phyloP scores from a whole-genome alignment of 306 rosid species.

The Pterocarpus santalinus region DNA sequence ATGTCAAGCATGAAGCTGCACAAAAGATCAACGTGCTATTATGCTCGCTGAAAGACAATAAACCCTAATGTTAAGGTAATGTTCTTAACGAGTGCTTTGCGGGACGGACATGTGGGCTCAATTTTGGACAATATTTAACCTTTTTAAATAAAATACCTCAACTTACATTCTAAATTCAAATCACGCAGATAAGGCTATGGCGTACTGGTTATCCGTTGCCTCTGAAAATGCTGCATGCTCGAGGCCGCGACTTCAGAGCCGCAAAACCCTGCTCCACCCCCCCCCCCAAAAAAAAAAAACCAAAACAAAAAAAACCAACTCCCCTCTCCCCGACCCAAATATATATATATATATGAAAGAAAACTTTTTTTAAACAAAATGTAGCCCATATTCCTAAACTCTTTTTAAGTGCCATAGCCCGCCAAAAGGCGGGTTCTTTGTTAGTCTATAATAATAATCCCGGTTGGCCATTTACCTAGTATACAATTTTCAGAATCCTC shows the following conservation, averaged over 20 bases:
- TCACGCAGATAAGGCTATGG: too few relatives aligned
- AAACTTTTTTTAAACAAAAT: too few relatives aligned
- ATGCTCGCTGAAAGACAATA: not conserved
- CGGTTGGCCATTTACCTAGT: not conserved
- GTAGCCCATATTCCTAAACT: not conserved
- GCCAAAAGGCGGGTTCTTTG: not conserved
- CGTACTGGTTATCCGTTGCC: too few relatives aligned
- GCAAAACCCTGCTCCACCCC: too few relatives aligned
- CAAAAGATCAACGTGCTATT: slow-evolving; percentile 16
- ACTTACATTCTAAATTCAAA: not conserved
- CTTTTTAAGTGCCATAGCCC: not conserved
- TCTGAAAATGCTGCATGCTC: too few relatives aligned
- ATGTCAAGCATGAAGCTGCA: slow-evolving; percentile 1
- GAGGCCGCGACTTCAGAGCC: too few relatives aligned
- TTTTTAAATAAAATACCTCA: not conserved
- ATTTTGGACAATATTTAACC: not conserved
- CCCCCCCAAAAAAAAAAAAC: not conserved
- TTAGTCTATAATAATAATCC: not conserved
- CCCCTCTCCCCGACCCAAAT: too few relatives aligned
- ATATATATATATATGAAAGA: too few relatives aligned
- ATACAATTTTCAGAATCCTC: slow-evolving; percentile 32
- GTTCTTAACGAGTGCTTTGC: not conserved
- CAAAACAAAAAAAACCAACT: not conserved
- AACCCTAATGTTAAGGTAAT: not conserved
- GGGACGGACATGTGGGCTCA: not conserved